Evolutionary conservation across 768 basidiomycete species (phyloP).

Genomic region (Suillus placidus): DNA sequence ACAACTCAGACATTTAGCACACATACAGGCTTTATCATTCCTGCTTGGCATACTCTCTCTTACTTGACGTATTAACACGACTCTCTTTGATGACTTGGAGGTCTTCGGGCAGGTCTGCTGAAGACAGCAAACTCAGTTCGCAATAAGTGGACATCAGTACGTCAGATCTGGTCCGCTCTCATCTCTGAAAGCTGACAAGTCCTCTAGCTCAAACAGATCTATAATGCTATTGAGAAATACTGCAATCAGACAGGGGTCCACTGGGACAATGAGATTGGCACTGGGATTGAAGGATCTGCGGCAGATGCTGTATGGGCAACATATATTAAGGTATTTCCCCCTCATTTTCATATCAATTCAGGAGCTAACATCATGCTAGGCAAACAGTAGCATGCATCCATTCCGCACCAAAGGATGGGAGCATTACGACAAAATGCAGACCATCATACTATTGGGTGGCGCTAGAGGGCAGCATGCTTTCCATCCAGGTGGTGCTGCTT

Average conservation of each 20-base stretch:
- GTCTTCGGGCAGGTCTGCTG: background rate
- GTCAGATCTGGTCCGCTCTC: background rate
- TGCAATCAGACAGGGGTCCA: background rate
- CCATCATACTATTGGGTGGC: constrained; percentile 4
- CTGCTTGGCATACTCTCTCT: no score
- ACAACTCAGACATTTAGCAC: no score
- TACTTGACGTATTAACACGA: no score
- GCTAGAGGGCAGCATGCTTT: no score
- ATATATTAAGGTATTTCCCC: background rate
- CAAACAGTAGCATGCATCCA: background rate
- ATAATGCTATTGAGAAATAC: background rate
- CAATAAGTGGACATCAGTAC: background rate
- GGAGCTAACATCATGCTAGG: background rate
- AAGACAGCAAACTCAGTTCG: background rate
- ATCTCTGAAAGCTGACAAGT: background rate
- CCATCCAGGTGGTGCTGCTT: background rate
- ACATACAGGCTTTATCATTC: no score
- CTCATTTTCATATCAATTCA: background rate
- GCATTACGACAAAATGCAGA: background rate
- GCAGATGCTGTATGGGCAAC: background rate
- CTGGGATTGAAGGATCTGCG: background rate
- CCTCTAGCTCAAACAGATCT: background rate
- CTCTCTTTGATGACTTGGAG: no score
- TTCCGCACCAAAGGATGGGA: constrained; percentile 6
- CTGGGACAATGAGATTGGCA: background rate